Base-by-base conservation (phyloP, 208 protist genomes). In the Acanthamoeba divionensis region DNA sequence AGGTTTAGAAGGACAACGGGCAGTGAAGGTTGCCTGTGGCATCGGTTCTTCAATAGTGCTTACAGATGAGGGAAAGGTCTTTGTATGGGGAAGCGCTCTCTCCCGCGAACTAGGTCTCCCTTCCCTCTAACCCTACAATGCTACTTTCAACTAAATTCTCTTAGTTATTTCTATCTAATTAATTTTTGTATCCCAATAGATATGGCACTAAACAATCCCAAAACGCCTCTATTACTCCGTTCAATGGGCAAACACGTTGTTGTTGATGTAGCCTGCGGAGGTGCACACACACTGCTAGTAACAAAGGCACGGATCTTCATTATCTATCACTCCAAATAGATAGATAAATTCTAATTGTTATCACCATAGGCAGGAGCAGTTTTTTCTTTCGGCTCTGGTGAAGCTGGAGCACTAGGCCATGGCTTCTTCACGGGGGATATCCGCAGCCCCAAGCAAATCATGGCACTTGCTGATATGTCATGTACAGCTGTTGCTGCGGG, bases 341-440 rank as follows among this genome's bases (percentile, higher is more conserved):
- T n/a, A 10, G 55, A 29, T 36, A 13, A 65, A 29, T 2, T 5
- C 26, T 10, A 48, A 13, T 21, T 24, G 3, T 24, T 31, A 5
- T 4, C 36, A 38, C 18, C 62, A 29, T 15, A 48, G 55, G 9
- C 2, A 73, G 71, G 71, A 3, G 71, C 5, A 3, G 26, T 82
- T n/a, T 82, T 57, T n/a, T 82, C 71, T 10, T 82, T 82, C 47
- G 71, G 71, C 7, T 82, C 71, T 9, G 71, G 71, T 41, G 71
- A 82, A 31, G 71, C 44, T 2, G 71, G 71, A 26, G 71, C 71
- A 9, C 36, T 82, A 21, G 71, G 71, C 8, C 71, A 82, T 60
- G 71, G 71, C 13, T 82, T 82, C 71, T 82, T 57, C 44, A 82
- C 71, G 26, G 71, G 71, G 8, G 71, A 82, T 31, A 47, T 82